phyloP scores from a whole-genome alignment of 2,329 filamentous ascomycete species.

The Nothopassalora personata region DNA sequence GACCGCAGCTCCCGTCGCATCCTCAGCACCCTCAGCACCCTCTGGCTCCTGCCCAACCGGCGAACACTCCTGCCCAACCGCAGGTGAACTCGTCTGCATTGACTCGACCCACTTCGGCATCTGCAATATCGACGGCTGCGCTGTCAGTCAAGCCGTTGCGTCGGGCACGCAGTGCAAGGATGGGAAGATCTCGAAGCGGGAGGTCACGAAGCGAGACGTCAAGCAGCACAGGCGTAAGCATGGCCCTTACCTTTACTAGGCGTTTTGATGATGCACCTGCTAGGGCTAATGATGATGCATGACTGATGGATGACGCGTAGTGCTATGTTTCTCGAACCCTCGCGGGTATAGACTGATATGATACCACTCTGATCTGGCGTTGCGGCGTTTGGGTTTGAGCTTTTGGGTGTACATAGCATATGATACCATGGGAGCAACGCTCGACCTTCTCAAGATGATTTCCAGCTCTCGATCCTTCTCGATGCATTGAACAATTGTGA shows the following conservation, averaged over 20 bases:
- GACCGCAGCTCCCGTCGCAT: background rate
- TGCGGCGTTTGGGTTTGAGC: no score
- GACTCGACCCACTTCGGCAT: slow-evolving; percentile 39
- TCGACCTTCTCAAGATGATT: no score
- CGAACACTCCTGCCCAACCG: slow-evolving; percentile 35
- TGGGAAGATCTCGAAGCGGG: slow-evolving; percentile 28
- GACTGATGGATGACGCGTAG: background rate
- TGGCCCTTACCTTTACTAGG: background rate
- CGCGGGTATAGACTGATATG: no score
- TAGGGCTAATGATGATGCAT: background rate
- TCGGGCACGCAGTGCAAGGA: slow-evolving; percentile 39
- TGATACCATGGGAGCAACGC: no score
- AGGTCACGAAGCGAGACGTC: background rate
- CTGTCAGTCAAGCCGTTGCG: slow-evolving; percentile 38
- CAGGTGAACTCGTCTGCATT: slow-evolving; percentile 42
- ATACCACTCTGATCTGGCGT: no score
- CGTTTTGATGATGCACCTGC: background rate
- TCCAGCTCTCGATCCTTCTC: no score
- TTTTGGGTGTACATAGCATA: no score
- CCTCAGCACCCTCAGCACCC: background rate
- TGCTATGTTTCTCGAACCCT: no score
- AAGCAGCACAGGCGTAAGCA: slow-evolving; percentile 3
- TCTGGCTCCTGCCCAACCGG: slow-evolving; percentile 19
- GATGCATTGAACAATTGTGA: no score
- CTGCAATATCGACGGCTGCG: slow-evolving; percentile 40